Evolutionary conservation across 805 yeast genomes (phyloP).

Genomic region (Millerozyma miso): DNA sequence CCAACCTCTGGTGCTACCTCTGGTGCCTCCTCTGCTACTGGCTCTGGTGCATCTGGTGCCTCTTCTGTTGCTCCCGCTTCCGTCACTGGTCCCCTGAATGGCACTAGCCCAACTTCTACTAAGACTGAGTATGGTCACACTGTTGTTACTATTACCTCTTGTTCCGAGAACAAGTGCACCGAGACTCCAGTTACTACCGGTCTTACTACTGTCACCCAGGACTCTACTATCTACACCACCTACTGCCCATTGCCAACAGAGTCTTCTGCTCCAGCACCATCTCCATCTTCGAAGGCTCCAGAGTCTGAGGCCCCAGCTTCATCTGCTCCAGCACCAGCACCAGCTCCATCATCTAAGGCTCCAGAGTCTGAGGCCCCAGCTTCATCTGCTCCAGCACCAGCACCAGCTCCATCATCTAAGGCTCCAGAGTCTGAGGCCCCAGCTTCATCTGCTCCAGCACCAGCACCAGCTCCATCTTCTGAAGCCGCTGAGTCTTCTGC

Average conservation of each 20-base stretch:
- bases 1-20: not conserved
- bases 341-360: constrained; percentile 1
- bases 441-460: not conserved
- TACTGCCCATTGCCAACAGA: constrained; percentile 26
- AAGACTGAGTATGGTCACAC: constrained; percentile 16
- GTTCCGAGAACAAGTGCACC: constrained; percentile 27
- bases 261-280: constrained; percentile 1
- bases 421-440: not conserved
- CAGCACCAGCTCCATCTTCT: constrained; percentile 4
- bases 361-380: not conserved
- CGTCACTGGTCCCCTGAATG: not conserved
- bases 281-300: constrained; percentile 1
- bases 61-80: not conserved
- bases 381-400: not conserved
- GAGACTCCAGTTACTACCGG: constrained; percentile 29
- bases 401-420: constrained; percentile 1
- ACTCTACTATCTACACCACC: constrained; percentile 31
- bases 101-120: not conserved
- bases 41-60: not conserved
- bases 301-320: not conserved
- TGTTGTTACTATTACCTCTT: constrained; percentile 31
- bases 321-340: not conserved
- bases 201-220: constrained; percentile 17
- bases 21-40: not conserved
- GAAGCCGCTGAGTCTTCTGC: not conserved